Base-by-base conservation (phyloP, 345 rosid species). In the Ceriops decandra region DNA sequence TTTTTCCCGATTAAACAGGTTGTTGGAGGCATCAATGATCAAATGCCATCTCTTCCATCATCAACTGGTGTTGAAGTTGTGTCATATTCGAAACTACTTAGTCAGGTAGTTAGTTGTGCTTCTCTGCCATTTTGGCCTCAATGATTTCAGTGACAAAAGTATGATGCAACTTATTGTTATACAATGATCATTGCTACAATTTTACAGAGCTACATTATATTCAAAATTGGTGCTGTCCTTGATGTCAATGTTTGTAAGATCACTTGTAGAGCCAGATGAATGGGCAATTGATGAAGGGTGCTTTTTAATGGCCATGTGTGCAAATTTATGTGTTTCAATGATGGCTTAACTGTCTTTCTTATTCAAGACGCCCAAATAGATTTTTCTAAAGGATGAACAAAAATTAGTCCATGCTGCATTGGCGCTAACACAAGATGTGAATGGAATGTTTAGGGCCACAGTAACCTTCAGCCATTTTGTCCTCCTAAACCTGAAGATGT, bases 11-110 rank as follows among this genome's bases (percentile, higher is more conserved):
- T 62, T 46, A 57, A 64, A 62, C 72, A 95, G 99, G 98, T 95
- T 78, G 96, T 95, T 77, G 99, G 92, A 54, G 99, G 99, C 65
- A 72, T 85, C 54, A 87, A 86, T 72, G 93, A 91, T 71, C 82
- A 84, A 73, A 72, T 91, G 74, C 99, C 96, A 70, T 90, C 90
- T 27, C 87, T 86, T 76, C 96, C 95, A 77, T 47, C 89, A 26
- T 76, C 95, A 69, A 46, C 90, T 52, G 95, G 90, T 42, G 89
- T 91, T 69, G 62, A 88, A 77, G 78, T 91, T 72, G 77, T 95
- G 56, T 75, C 95, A 59, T 91, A 87, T 76, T 82, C 97, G 24
- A 84, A 80, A 76, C 83, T 95, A 73, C 80, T 88, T 60, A 83
- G 85, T 76, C 91, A 91, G 99, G 99, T 95, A 83, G 68, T 64